phyloP scores from a whole-genome alignment of 192 early-diverging fungal species.

The Geranomyces variabilis region DNA sequence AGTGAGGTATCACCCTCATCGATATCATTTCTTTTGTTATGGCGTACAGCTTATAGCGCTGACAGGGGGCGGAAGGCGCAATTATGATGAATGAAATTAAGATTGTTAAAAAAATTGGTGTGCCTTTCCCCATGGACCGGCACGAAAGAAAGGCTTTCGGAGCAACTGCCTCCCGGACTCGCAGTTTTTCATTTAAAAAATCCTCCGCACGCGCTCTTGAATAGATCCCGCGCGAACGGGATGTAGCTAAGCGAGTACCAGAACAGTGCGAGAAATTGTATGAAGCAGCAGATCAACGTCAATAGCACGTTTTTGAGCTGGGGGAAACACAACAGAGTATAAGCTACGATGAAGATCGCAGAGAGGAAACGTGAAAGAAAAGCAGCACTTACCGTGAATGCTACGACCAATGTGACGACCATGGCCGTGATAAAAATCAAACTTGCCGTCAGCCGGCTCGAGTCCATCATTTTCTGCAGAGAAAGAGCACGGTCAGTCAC shows the following conservation, averaged over 20 bases:
- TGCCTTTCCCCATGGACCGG: too few relatives aligned
- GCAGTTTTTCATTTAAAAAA: constrained; percentile 16
- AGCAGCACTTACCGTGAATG: constrained; percentile 56
- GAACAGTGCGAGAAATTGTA: constrained; percentile 89
- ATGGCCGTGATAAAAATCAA: constrained; percentile 71
- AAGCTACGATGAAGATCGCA: neutral
- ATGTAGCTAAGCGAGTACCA: constrained; percentile 84
- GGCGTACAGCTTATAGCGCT: too few relatives aligned
- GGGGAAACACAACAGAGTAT: too few relatives aligned
- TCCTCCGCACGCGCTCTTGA: constrained; percentile 45
- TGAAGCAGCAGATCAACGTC: constrained; percentile 77
- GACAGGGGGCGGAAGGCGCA: too few relatives aligned
- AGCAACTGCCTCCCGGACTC: too few relatives aligned
- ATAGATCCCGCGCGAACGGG: constrained; percentile 77
- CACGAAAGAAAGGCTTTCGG: too few relatives aligned
- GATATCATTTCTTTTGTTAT: too few relatives aligned
- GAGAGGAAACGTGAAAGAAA: neutral
- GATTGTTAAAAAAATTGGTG: too few relatives aligned
- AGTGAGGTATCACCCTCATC: too few relatives aligned
- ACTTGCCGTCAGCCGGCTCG: constrained; percentile 74
- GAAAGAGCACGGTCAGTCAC: too few relatives aligned
- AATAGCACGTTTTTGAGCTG: constrained; percentile 66
- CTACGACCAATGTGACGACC: constrained; percentile 72
- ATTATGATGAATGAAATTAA: too few relatives aligned
- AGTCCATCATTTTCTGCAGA: constrained; percentile 61